phyloP scores from a whole-genome alignment of 2,329 filamentous ascomycete genomes.

The Sporothrix pseudoabietina region DNA sequence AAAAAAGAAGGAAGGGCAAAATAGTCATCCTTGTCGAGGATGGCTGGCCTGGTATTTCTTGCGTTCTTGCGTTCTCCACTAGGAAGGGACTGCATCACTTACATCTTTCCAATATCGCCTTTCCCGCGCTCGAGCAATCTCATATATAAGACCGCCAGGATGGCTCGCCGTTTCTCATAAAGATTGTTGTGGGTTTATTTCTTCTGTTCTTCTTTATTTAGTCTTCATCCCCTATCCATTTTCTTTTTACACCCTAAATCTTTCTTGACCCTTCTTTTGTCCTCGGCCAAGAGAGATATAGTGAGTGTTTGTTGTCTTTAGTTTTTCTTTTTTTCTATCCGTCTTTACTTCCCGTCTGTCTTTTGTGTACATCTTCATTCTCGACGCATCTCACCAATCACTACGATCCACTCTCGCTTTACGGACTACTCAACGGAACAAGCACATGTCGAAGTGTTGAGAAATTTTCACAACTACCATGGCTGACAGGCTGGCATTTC shows the following conservation, averaged over 20 bases:
- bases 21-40: constrained; percentile 14
- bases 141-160: constrained; percentile 35
- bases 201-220: neutral
- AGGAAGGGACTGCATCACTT: neutral
- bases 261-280: neutral
- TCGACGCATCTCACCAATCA: neutral
- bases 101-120: constrained; percentile 13
- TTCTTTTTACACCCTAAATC: neutral
- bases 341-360: neutral
- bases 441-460: constrained; percentile 23
- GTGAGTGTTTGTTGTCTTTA: neutral
- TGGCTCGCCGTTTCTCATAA: constrained; percentile 22
- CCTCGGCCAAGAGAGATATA: constrained; percentile 10
- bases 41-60: constrained; percentile 38
- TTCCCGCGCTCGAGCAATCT: constrained; percentile 25
- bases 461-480: constrained; percentile 40
- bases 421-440: neutral
- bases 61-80: constrained; percentile 29
- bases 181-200: neutral
- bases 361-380: neutral
- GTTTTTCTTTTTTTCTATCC: neutral
- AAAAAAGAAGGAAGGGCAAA: neutral
- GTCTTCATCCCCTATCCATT: neutral
- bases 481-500: constrained; percentile 54
- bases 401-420: neutral